Base-by-base conservation (phyloP, 345 rosid species). In the Sonneratia caseolaris region DNA sequence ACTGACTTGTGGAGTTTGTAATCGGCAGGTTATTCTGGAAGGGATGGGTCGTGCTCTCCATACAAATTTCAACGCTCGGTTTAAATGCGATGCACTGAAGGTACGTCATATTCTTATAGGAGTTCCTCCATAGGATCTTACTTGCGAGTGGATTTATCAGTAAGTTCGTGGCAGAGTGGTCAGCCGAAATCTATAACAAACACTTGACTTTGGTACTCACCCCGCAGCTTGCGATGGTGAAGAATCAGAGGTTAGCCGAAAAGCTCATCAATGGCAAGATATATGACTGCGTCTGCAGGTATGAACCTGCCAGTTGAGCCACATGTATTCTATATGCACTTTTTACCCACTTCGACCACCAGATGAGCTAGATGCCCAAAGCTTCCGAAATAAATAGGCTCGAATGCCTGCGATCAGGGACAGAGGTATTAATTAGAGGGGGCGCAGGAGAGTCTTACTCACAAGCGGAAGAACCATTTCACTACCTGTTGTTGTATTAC, bases 11-110 rank as follows among this genome's bases (percentile, higher is more conserved):
- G 37, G 70, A 48, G 16, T 71, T 68, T 61, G 38, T 56, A 4
- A 64, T 38, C 10, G 77, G 81, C 86, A 95, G 99, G 84, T 92
- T 82, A 71, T 95, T 70, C 83, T 95, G 84, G 98, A 95, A 82
- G 99, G 99, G 27, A 95, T 95, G 99, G 99, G 99, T 70, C 91
- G 99, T 83, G 75, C 98, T 76, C 92, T 95, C 56, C 99, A 92
- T 56, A 95, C 98, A 70, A 95, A 92, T 76, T 89, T 89, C 81
- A 86, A 86, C 69, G 94, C 98, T 38, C 84, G 42, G 69, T 92
- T 95, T 76, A 84, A 86, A 77, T 88, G 99, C 68, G 99, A 95
- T 48, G 94, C 89, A 62, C 80, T 95, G 51, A 95, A 94, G 96
- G 98, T 87, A 85, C 43, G 32, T 62, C 10, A 4, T 62, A 62